Percentiles rank a stretch among this genome's conserved stretches.
Conservation (phyloP, 1,139 yeast genomes). For the Suhomyces maxii region DNA sequence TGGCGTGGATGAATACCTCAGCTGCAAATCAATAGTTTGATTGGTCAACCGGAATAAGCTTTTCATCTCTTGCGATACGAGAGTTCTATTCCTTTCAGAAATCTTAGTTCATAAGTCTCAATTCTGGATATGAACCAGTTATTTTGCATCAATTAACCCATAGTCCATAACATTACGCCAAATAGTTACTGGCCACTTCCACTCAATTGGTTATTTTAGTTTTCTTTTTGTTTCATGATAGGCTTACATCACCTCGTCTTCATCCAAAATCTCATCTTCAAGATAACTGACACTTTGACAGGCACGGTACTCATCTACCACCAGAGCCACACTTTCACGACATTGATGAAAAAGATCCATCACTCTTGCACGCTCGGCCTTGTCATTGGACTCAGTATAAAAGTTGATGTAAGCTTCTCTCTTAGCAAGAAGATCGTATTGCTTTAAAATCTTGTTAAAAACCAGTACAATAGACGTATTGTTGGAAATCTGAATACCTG, state of each 20-base stretch:
- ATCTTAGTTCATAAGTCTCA: too few species aligned
- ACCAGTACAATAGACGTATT: conserved; percentile 70
- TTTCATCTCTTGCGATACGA: too few species aligned
- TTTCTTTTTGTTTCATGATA: too few species aligned
- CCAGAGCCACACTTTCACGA: conserved; percentile 64
- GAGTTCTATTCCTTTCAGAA: too few species aligned
- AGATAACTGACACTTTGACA: conserved; percentile 59
- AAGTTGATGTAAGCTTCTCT: conserved; percentile 85
- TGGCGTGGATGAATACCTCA: too few species aligned
- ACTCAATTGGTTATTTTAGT: neutral
- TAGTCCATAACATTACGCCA: too few species aligned
- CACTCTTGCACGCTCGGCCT: conserved; percentile 43
- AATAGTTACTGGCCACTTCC: too few species aligned
- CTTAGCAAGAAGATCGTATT: conserved; percentile 77
- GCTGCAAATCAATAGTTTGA: too few species aligned
- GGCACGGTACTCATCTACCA: conserved; percentile 70
- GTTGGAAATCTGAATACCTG: conserved; percentile 79
- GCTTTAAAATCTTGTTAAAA: conserved; percentile 65
- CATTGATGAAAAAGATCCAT: conserved; percentile 80
- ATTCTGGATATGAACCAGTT: too few species aligned
- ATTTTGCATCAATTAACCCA: too few species aligned
- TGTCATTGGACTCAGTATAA: conserved; percentile 58
- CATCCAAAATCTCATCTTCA: conserved; percentile 39
- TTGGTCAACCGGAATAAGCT: too few species aligned
- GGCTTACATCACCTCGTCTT: conserved; percentile 15